phyloP scores from a whole-genome alignment of 2,329 filamentous ascomycete genomes.

The Hysterium pulicare region DNA sequence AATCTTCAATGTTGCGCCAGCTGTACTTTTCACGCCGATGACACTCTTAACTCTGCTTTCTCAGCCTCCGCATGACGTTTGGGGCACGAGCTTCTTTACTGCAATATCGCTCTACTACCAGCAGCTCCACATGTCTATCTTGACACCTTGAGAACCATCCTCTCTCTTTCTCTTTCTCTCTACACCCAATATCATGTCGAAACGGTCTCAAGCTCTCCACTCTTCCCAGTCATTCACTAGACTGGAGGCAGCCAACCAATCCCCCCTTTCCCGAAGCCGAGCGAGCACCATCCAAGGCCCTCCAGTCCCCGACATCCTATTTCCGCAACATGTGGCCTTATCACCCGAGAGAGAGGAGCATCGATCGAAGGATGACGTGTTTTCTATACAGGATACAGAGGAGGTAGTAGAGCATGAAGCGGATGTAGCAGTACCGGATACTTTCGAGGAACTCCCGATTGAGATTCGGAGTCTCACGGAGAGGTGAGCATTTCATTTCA shows the following conservation, averaged over 20 bases:
- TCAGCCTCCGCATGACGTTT: conserved; percentile 36
- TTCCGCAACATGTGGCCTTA: conserved; percentile 38
- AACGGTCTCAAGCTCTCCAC: conserved; percentile 35
- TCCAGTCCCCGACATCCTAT: conserved; percentile 42
- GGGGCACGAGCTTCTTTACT: conserved; percentile 19
- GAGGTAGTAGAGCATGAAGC: conserved; percentile 20
- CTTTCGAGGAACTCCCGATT: conserved; percentile 86
- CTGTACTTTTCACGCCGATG: too few relatives aligned
- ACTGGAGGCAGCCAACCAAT: conserved; percentile 38
- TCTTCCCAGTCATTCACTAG: conserved; percentile 49
- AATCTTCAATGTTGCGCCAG: too few relatives aligned
- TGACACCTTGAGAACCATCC: conserved; percentile 13
- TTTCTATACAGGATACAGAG: conserved; percentile 38
- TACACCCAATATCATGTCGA: conserved; percentile 7
- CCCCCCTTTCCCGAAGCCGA: conserved; percentile 39
- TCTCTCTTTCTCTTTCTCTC: conserved; percentile 4
- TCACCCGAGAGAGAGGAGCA: conserved; percentile 34
- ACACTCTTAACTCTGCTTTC: too few relatives aligned
- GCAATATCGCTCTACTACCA: conserved; percentile 16
- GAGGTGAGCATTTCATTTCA: conserved; percentile 52
- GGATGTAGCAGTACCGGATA: conserved; percentile 52
- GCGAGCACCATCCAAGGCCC: conserved; percentile 47
- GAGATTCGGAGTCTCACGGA: conserved; percentile 89
- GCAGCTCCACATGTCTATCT: conserved; percentile 21
- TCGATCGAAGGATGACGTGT: conserved; percentile 37